Conservation (phyloP, 1,284 basidiomycete species). For the Blastosporella zonata region DNA sequence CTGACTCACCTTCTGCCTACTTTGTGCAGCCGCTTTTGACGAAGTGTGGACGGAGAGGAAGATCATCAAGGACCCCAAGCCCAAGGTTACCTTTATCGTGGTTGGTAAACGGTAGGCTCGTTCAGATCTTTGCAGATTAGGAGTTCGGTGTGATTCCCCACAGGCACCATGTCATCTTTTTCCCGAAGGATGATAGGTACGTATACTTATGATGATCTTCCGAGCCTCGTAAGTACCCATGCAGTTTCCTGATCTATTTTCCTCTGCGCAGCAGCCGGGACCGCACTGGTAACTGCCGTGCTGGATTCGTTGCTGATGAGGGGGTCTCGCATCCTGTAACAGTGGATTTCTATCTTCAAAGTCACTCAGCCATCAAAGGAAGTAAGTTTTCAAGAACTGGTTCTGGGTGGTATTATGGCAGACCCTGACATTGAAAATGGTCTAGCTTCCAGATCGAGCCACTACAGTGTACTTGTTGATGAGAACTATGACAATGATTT, state of each 20-base stretch:
- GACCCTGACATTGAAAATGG: neutral
- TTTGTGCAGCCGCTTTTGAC: slow-evolving; percentile 11
- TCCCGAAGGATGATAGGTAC: slow-evolving; percentile 15
- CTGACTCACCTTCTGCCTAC: neutral
- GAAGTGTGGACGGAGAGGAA: slow-evolving; percentile 13
- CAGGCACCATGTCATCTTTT: slow-evolving; percentile 18
- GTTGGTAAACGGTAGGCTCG: slow-evolving; percentile 12
- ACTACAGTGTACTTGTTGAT: slow-evolving; percentile 16
- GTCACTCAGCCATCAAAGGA: slow-evolving; percentile 19
- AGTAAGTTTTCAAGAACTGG: slow-evolving; percentile 8
- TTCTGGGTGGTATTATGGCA: neutral
- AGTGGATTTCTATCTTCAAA: slow-evolving; percentile 15
- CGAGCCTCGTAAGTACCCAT: neutral
- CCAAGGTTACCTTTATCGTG: slow-evolving; percentile 15
- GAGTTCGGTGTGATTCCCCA: neutral
- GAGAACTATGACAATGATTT: slow-evolving; percentile 14
- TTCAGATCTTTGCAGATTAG: neutral
- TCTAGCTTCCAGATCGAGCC: slow-evolving; percentile 16
- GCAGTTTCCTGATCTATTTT: slow-evolving; percentile 6
- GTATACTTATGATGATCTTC: slow-evolving; percentile 1
- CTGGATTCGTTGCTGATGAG: slow-evolving; percentile 17
- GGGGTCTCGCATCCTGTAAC: slow-evolving; percentile 13
- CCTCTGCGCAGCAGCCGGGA: slow-evolving; percentile 12
- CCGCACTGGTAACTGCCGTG: slow-evolving; percentile 17
- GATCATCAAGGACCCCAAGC: slow-evolving; percentile 5